phyloP scores from a whole-genome alignment of 2,329 filamentous ascomycete genomes.

The Pochonia chlamydosporia region DNA sequence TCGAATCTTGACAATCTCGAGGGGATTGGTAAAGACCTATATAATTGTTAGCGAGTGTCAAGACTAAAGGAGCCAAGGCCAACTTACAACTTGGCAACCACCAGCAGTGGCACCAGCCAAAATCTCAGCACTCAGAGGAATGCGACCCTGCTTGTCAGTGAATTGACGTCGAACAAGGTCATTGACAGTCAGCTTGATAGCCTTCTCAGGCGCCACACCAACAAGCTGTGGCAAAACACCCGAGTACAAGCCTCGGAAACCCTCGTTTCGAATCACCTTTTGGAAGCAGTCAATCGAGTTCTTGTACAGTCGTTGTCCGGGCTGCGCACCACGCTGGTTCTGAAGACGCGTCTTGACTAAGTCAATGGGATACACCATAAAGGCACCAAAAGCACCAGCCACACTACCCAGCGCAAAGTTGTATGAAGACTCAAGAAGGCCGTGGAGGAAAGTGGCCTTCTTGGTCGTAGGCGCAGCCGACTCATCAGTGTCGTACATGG shows the following conservation, averaged over 20 bases:
- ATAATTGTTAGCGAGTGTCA: not conserved
- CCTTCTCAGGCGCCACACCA: slow-evolving; percentile 97
- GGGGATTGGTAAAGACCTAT: slow-evolving; percentile 91
- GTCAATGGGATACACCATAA: slow-evolving; percentile 99
- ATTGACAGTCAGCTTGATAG: slow-evolving; percentile 98
- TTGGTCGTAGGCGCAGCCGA: slow-evolving; percentile 24
- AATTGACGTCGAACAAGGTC: slow-evolving; percentile 78
- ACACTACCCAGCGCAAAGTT: slow-evolving; percentile 86
- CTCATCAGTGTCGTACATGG: slow-evolving; percentile 45
- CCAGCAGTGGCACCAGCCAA: slow-evolving; percentile 85
- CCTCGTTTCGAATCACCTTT: slow-evolving; percentile 92
- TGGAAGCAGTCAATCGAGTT: slow-evolving; percentile 94
- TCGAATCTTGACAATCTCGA: slow-evolving; percentile 99
- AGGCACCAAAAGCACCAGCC: slow-evolving; percentile 94
- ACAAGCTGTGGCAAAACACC: slow-evolving; percentile 93
- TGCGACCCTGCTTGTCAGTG: slow-evolving; percentile 70
- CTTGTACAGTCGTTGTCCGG: slow-evolving; percentile 87
- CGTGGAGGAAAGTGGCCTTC: slow-evolving; percentile 44
- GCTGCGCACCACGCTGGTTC: slow-evolving; percentile 80
- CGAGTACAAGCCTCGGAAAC: slow-evolving; percentile 83
- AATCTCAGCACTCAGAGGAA: slow-evolving; percentile 67
- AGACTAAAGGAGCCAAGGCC: slow-evolving; percentile 1
- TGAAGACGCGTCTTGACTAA: slow-evolving; percentile 98
- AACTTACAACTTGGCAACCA: slow-evolving; percentile 88
- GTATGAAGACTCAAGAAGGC: slow-evolving; percentile 65